A percentile compares a stretch with the other conserved stretches of the same genome.
These are phyloP conservation scores for Crucihimalaya himalaica DNA, from an alignment of 345 rosid genomes.

Conservation along the genomic window DNA sequence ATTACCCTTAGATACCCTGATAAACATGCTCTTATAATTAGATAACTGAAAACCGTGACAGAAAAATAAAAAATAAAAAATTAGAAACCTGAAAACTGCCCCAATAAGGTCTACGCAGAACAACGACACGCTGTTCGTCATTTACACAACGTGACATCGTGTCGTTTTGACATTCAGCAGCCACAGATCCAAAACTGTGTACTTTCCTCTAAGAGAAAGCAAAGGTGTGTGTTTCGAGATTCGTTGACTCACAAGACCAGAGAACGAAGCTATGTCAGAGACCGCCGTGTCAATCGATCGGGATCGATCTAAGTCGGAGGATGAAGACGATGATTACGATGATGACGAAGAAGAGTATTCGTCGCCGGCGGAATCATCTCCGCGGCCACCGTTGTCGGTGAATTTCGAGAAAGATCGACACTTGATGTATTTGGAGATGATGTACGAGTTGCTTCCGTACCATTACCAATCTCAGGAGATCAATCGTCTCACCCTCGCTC, in stretches of 20 bases:
- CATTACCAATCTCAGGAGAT: slow-evolving; percentile 82
- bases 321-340: slow-evolving; percentile 10
- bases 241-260: slow-evolving; percentile 22
- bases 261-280: slow-evolving; percentile 27
- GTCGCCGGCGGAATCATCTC: slow-evolving; percentile 33
- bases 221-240: slow-evolving; percentile 10
- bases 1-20: no score
- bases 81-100: no score
- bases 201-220: slow-evolving; percentile 5
- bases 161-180: background rate
- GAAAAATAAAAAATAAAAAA: no score
- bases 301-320: slow-evolving; percentile 3
- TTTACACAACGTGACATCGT: background rate
- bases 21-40: no score
- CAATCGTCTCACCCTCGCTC: slow-evolving; percentile 84
- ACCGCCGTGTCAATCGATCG: slow-evolving; percentile 19
- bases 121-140: slow-evolving; percentile 10
- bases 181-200: slow-evolving; percentile 8
- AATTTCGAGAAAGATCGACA: slow-evolving; percentile 63
- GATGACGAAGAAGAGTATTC: slow-evolving; percentile 42
- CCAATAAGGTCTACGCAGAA: background rate
- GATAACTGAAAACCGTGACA: no score
- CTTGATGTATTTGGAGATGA: slow-evolving; percentile 66
- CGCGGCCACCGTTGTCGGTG: slow-evolving; percentile 20
- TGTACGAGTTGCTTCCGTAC: slow-evolving; percentile 72